Conservation (phyloP, 2,329 filamentous ascomycete species). For the Fulvia fulva region DNA sequence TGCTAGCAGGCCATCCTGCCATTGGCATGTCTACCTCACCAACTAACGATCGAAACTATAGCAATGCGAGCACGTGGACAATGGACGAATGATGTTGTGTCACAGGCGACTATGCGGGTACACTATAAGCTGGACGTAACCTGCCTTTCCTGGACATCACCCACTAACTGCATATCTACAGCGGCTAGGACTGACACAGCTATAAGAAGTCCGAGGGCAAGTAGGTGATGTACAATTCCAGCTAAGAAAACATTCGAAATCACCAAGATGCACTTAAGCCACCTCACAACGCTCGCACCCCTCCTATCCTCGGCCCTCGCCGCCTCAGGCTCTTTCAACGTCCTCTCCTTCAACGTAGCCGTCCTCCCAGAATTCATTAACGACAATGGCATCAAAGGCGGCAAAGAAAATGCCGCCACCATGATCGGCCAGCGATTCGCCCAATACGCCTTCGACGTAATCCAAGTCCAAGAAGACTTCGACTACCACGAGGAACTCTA, state of each 20-base stretch:
- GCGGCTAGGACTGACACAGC: neutral
- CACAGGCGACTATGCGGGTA: neutral
- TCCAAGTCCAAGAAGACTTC: conserved; percentile 66
- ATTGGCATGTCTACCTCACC: neutral
- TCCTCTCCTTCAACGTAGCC: conserved; percentile 58
- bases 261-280: neutral
- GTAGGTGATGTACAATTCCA: too few relatives aligned
- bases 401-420: conserved; percentile 56
- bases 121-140: neutral
- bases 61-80: neutral
- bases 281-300: neutral
- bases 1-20: neutral
- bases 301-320: neutral
- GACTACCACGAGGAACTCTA: conserved; percentile 65
- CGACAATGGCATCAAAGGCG: conserved; percentile 57
- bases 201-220: neutral
- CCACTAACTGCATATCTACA: neutral
- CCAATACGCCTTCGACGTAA: conserved; percentile 56
- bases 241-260: too few relatives aligned
- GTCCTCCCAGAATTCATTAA: conserved; percentile 57
- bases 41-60: neutral
- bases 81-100: neutral
- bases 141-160: neutral
- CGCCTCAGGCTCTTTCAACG: conserved; percentile 38
- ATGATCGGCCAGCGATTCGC: conserved; percentile 56